Evolutionary conservation across 2,329 filamentous ascomycete species (phyloP), one percentile per base, ranked within the genome.

Genomic region (Blastomyces silverae): DNA sequence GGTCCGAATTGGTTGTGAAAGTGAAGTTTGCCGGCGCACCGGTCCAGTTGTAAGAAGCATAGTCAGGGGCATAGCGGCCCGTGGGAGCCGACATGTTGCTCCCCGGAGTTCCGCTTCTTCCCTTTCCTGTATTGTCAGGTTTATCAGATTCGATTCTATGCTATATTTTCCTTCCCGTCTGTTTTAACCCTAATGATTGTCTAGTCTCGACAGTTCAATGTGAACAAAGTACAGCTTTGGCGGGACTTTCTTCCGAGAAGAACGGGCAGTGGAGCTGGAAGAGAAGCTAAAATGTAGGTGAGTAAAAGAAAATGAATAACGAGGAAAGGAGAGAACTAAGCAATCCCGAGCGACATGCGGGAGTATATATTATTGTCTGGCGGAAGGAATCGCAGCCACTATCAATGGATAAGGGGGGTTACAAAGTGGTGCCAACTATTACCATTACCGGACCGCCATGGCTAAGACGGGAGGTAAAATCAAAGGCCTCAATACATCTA

Each of bases 1-100:
- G 81, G 67, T 83, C 81, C 48, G 79, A 68, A 73, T 90, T 80
- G 60, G 84, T 85, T 13, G 77, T 64, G 8, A 76, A 69, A 11
- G 71, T 69, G 65, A 76, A 80, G 69, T 81, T 74, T 39, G 79
- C 69, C 25, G 79, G 79, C 58, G 78, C 76, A 50, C 79, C 79
- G 13, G 77, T 77, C 79, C 79, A 81, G 73, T 80, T 79, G 74
- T 81, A 81, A 28, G 79, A 81, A 28, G 79, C 79, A 72, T 80
- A 81, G 59, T 78, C 73, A 28, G 79, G 79, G 63, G 70, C 67
- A 66, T 73, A 78, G 20, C 72, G 71, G 65, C 70, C 68, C 61
- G 39, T 70, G 69, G 64, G 69, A 70, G 68, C 72, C 28, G 56
- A 44, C 56, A 58, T 58, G 11, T 6, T 58, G 37, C 37, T 44